Base-by-base conservation (phyloP, 352 stramenopile species). In the Phytophthora idaei region DNA sequence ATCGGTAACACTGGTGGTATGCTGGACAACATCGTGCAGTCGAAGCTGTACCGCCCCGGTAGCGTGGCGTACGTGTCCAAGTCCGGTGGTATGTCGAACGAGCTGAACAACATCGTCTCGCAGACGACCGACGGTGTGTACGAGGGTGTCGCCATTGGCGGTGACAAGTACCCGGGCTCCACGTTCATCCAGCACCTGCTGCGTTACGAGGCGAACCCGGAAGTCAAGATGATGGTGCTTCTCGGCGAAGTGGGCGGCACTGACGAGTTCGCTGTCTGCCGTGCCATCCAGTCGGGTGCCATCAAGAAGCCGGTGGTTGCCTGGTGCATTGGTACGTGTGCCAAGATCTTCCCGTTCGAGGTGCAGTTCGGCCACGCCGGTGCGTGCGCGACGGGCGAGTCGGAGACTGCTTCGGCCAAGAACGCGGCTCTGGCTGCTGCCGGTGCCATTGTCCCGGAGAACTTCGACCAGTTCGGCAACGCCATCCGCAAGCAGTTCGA, bases 11-110 rank as follows among this genome's bases (percentile, higher is more conserved):
- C 97, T 12, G 97, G 95, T 69, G 97, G 97, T 47, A 99, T 99
- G 96, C 83, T 99, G 17, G 97, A 99, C 74, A 99, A 99, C 82
- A 98, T 99, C 73, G 92, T 98, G 51, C 95, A 98, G 73, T 98
- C 87, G 37, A 99, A 99, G 87, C 81, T 99, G 32, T 98, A 98
- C 78, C 90, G 95, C 37, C 94, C 96, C 28, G 96, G 97, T 39
- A 98, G 89, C 49, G 96, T 99, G 48, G 94, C 94, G 28, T 99
- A 99, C 76, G 97, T 99, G 52, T 98, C 92, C 61, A 98, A 98
- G 86, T 98, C 90, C 12, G 97, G 97, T 61, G 96, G 97, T 69
- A 98, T 99, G 93, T 98, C 92, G 27, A 99, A 99, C 76, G 97
- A 99, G 74, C 81, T 99, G 14, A 99, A 99, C 85, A 99, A 99